A percentile compares a stretch with the other conserved stretches of the same genome.
Conservation (phyloP, 176 grass and related monocot genomes). For the Raddia guianensis region DNA sequence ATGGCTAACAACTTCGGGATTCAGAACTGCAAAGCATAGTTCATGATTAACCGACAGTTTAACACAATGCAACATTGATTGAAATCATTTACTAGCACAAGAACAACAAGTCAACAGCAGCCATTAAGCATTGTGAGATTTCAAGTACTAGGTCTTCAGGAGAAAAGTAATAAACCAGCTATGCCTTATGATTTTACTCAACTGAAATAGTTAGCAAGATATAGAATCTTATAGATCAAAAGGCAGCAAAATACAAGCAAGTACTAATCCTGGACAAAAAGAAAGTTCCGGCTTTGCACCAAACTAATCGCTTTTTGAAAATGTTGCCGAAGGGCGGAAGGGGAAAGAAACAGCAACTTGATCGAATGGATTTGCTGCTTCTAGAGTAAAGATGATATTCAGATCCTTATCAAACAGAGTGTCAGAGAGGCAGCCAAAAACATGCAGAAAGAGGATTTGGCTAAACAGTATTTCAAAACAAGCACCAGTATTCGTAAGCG, state of each 20-base stretch:
- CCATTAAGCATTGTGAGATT: slow-evolving; percentile 1
- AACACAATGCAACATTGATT: neutral
- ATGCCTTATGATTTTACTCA: neutral
- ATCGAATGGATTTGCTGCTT: neutral
- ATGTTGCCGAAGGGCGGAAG: neutral
- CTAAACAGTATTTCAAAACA: neutral
- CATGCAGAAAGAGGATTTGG: neutral
- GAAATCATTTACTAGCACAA: slow-evolving; percentile 39
- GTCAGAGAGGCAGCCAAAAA: neutral
- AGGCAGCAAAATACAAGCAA: neutral
- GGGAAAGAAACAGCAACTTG: neutral
- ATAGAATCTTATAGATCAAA: neutral
- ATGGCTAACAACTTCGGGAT: slow-evolving; percentile 39
- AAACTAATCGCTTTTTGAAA: slow-evolving; percentile 6
- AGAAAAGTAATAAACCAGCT: neutral
- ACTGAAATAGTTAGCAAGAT: neutral
- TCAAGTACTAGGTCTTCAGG: neutral
- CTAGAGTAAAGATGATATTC: neutral
- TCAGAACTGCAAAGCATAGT: slow-evolving; percentile 34
- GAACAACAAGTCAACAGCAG: slow-evolving; percentile 39
- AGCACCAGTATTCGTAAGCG: neutral
- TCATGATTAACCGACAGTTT: neutral
- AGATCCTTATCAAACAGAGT: neutral
- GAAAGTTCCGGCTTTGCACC: slow-evolving; percentile 7
- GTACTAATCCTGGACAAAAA: neutral